These are phyloP conservation scores for Penicillium alfredii DNA, from an alignment of 495 filamentous ascomycete species.

Conservation along the genomic window DNA sequence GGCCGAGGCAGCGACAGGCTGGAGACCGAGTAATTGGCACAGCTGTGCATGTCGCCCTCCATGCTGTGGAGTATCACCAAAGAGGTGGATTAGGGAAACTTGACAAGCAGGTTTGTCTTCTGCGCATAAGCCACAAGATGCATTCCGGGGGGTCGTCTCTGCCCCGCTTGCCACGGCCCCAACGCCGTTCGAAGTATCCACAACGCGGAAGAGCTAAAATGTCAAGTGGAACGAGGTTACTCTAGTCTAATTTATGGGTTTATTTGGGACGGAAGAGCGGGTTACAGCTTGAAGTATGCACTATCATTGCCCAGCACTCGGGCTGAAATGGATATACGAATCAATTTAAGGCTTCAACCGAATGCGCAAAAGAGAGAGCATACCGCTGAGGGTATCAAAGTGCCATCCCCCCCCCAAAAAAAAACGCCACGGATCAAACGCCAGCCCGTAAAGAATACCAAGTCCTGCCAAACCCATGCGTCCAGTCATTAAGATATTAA, in stretches of 20 bases:
- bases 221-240: no score
- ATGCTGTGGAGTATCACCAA: background rate
- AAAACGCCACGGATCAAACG: constrained; percentile 10
- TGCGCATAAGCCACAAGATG: constrained; percentile 9
- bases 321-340: no score
- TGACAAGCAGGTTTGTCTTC: constrained; percentile 6
- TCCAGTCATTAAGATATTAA: constrained; percentile 24
- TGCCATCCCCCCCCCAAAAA: constrained; percentile 8
- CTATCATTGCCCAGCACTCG: no score
- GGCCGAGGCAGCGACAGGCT: constrained; percentile 15
- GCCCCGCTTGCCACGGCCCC: constrained; percentile 10
- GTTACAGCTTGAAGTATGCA: no score
- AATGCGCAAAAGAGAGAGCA: constrained; percentile 10
- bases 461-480: constrained; percentile 13
- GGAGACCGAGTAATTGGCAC: constrained; percentile 5
- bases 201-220: no score
- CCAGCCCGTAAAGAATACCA: constrained; percentile 14
- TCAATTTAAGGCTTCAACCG: no score
- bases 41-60: constrained; percentile 9
- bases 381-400: constrained; percentile 27
- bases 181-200: no score
- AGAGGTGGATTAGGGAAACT: background rate
- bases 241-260: no score
- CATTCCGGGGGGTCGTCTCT: constrained; percentile 3
- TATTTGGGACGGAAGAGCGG: no score